Evolutionary conservation across 106 monocot species (phyloP), one percentile per base, ranked within the genome.

Genomic region (Acorus gramineus): DNA sequence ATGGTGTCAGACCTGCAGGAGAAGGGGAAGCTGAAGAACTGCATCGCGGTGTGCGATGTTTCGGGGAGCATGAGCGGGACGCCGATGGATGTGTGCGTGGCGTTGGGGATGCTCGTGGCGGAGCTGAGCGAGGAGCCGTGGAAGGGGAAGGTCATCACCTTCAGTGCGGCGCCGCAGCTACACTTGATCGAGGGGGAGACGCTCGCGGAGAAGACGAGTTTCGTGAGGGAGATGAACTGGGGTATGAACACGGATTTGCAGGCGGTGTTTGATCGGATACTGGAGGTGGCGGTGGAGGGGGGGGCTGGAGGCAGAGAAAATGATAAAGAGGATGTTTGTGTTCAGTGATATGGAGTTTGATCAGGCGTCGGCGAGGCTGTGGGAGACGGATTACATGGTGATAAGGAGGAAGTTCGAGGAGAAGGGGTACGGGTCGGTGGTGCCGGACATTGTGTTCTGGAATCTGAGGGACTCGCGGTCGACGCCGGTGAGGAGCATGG

Each of bases 51-150:
- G 13, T 83, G 86, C 60, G 90, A 90, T 55, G 90, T 86, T 6
- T 89, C 89, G 1, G 82, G 79, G 4, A 85, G 89, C 77, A 89
- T 89, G 85, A 0, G 0, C 3, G 89, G 89, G 42, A 74, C 52
- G 0, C 85, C 89, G 11, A 79, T 89, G 82, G 77, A 85, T 5
- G 89, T 89, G 5, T 77, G 77, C 59, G 60, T 89, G 8, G 85
- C 89, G 0, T 71, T 89, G 8, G 89, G 89, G 28, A 42, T 89
- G 42, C 79, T 89, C 49, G 42, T 74, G 5, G 82, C 85, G 1
- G 89, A 89, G 79, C 74, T 89, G 5, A 82, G 89, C 67, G 85
- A 85, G 57, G 79, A 85, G 57, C 89, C 89, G 52, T 89, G 85
- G 89, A 77, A 77, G 53, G 89, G 85, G 5, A 74, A 76, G 10